Evolutionary conservation across 495 filamentous ascomycete genomes (phyloP).

Genomic region (Hypoxylon lenormandii): DNA sequence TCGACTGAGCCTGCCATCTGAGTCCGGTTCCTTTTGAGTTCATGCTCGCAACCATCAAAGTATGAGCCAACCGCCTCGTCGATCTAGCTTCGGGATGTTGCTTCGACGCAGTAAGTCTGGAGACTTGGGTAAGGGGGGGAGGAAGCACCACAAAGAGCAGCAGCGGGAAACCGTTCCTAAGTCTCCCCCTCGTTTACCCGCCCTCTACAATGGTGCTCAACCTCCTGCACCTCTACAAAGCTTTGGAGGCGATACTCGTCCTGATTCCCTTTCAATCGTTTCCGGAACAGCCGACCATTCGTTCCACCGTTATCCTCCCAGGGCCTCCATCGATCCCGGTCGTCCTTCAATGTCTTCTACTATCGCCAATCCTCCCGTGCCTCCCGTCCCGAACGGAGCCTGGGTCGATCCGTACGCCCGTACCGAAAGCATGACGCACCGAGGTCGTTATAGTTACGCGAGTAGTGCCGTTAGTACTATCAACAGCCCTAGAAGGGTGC

Average conservation of each 20-base stretch:
- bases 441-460: conserved; percentile 95
- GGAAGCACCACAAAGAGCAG: conserved; percentile 73
- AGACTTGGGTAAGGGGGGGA: conserved; percentile 72
- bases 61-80: conserved; percentile 63
- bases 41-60: conserved; percentile 46
- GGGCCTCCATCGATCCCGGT: conserved; percentile 52
- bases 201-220: conserved; percentile 70
- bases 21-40: conserved; percentile 36
- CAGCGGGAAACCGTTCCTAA: conserved; percentile 75
- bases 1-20: conserved; percentile 15
- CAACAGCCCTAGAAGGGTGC: conserved; percentile 91
- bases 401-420: conserved; percentile 80
- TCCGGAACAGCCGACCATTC: conserved; percentile 64
- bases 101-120: conserved; percentile 85
- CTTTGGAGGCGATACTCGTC: conserved; percentile 79
- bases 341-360: conserved; percentile 61
- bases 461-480: conserved; percentile 90
- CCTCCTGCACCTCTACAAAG: conserved; percentile 71
- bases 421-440: conserved; percentile 95
- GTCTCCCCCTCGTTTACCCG: conserved; percentile 82
- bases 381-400: conserved; percentile 66
- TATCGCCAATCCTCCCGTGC: conserved; percentile 56
- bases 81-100: conserved; percentile 72
- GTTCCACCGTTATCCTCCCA: conserved; percentile 47
- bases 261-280: conserved; percentile 73